phyloP scores from a whole-genome alignment of 495 filamentous ascomycete species.

The Penicillium bialowiezense region DNA sequence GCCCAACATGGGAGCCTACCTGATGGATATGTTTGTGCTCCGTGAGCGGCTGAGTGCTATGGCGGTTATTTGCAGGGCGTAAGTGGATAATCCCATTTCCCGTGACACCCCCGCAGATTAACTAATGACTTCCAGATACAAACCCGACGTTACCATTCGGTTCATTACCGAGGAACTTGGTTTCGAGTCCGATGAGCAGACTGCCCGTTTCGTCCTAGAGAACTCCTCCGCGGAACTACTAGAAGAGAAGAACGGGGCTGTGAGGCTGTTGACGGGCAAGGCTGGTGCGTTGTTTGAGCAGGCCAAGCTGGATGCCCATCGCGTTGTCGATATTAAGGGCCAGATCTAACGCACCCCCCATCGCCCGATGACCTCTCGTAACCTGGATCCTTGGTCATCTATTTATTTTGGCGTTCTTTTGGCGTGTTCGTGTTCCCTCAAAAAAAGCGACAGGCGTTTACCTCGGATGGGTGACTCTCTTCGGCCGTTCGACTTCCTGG shows the following conservation, averaged over 20 bases:
- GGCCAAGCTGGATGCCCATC: conserved; percentile 68
- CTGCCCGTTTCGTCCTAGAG: conserved; percentile 82
- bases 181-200: conserved; percentile 90
- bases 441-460: conserved; percentile 20
- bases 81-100: no score
- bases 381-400: conserved; percentile 5
- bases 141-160: conserved; percentile 79
- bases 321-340: conserved; percentile 92
- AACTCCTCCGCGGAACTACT: conserved; percentile 72
- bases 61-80: conserved; percentile 90
- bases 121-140: conserved; percentile 74
- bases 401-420: background rate
- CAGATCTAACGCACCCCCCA: conserved; percentile 66
- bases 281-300: conserved; percentile 69
- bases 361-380: conserved; percentile 3
- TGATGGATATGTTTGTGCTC: conserved; percentile 98
- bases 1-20: conserved; percentile 95
- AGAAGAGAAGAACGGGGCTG: conserved; percentile 68
- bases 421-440: conserved; percentile 10
- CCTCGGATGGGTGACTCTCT: background rate
- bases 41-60: conserved; percentile 90
- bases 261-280: conserved; percentile 73
- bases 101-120: no score
- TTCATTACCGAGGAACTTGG: conserved; percentile 95
- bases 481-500: conserved; percentile 1